phyloP scores from a whole-genome alignment of 2,329 filamentous ascomycete genomes.

The Furcasterigmium furcatum region DNA sequence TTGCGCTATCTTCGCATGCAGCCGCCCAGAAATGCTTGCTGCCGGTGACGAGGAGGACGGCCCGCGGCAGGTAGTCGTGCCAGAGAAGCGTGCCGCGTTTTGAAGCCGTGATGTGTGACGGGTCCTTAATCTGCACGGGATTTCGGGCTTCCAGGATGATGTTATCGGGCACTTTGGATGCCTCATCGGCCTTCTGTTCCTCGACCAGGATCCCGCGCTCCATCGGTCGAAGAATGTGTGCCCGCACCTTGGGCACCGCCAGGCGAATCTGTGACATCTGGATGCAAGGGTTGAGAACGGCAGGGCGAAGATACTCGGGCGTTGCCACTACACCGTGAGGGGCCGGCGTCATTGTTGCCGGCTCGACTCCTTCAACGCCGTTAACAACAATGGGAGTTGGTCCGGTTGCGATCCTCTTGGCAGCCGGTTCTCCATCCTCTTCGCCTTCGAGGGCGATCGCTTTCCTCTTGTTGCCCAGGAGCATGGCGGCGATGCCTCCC shows the following conservation, averaged over 20 bases:
- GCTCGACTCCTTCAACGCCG: constrained; percentile 72
- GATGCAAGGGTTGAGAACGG: constrained; percentile 79
- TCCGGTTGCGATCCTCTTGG: constrained; percentile 58
- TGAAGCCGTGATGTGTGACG: constrained; percentile 76
- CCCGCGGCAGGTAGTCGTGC: constrained; percentile 88
- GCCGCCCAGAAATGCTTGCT: constrained; percentile 90
- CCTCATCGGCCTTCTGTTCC: constrained; percentile 51
- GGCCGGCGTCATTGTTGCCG: constrained; percentile 61
- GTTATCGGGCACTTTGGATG: constrained; percentile 62
- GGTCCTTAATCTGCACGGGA: constrained; percentile 72
- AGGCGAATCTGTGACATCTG: constrained; percentile 80
- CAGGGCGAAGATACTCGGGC: constrained; percentile 83
- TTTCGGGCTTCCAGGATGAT: constrained; percentile 88
- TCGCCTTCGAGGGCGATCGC: constrained; percentile 70
- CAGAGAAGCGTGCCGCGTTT: constrained; percentile 80
- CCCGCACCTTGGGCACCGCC: constrained; percentile 82
- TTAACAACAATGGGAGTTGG: constrained; percentile 74
- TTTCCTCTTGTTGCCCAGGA: constrained; percentile 93
- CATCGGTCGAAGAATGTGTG: constrained; percentile 76
- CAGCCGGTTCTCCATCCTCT: constrained; percentile 61
- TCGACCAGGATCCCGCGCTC: constrained; percentile 60
- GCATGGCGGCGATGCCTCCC: constrained; percentile 79
- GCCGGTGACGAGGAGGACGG: constrained; percentile 86
- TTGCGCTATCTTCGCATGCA: constrained; percentile 85
- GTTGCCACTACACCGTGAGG: constrained; percentile 62